Percentiles rank a stretch among this genome's conserved stretches.
Evolutionary conservation across 2,329 filamentous ascomycete species (phyloP).

Genomic region (Amauroascus verrucosus): DNA sequence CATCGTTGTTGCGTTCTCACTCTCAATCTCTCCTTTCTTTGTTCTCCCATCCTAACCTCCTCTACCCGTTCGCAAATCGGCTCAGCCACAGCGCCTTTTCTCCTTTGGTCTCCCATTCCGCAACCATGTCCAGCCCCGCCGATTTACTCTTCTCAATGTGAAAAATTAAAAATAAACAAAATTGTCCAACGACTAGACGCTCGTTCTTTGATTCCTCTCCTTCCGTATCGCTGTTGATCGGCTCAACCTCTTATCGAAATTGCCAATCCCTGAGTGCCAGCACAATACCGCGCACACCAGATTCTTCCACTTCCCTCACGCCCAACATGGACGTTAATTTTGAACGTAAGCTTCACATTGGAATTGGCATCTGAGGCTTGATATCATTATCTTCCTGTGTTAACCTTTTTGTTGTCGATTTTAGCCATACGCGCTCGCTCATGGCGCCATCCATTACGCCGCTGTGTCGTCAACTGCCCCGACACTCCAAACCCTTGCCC

Average conservation of each 20-base stretch:
- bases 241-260: slow-evolving; percentile 1
- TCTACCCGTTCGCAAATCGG: background rate
- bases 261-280: background rate
- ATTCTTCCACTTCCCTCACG: slow-evolving; percentile 10
- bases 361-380: background rate
- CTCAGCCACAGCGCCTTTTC: background rate
- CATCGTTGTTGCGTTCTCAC: background rate
- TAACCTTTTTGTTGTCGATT: background rate
- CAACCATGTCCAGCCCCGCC: background rate
- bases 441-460: slow-evolving; percentile 39
- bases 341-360: background rate
- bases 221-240: slow-evolving; percentile 8
- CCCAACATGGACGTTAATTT: background rate
- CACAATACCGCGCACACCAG: background rate
- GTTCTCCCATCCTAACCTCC: background rate
- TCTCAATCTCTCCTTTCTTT: background rate
- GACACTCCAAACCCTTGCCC: slow-evolving; percentile 47
- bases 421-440: slow-evolving; percentile 24
- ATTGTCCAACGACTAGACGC: background rate
- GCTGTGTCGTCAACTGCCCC: slow-evolving; percentile 49
- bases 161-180: background rate
- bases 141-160: background rate
- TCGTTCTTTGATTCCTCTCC: background rate
- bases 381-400: background rate
- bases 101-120: background rate